Base-by-base conservation (phyloP, 768 basidiomycete genomes). In the Leccinum incarnatum region DNA sequence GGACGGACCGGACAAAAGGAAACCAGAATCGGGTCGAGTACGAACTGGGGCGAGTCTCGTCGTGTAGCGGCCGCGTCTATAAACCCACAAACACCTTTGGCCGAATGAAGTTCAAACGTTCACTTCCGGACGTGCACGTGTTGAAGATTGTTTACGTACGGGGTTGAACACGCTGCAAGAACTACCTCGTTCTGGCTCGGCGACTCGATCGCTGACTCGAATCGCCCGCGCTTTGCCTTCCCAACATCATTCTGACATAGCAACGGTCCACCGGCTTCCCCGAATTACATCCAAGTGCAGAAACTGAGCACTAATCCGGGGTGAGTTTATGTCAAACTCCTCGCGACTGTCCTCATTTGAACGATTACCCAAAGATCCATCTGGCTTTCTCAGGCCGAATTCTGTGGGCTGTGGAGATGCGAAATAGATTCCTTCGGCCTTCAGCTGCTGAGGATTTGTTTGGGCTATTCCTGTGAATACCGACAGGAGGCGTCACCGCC, bases 61-160 rank as follows among this genome's bases (percentile, higher is more conserved):
- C 58, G 55, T 57, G 62, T 61, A 59, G 61, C 63, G 53, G 55
- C 51, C 36, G 49, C 45, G 47, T 50, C 40, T 54, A 56, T 56
- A 48, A 58, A 47, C 59, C 64, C 34, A 51, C 62, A 53, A 58
- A 52, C 57, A 52, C 50, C 54, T 54, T 47, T 58, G 40, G 53
- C 57, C 55, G 55, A 69, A 59, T 59, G 57, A 27, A 56, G 57
- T 45, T 36, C 34, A 36, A 19, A 45, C 17, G 42, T 54, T 60
- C 62, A 69, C 66, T 64, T 71, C 65, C 64, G 63, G 53, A 59
- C 19, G 45, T 60, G 25, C 70, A 72, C 70, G 68, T 72, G 66
- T 61, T 49, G 54, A 54, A 46, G 56, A 53, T 48, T 32, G 25
- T 71, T 71, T 71, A 71, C 69, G 69, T 72, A 58, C 55, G 30